phyloP scores from a whole-genome alignment of 2,329 filamentous ascomycete genomes.

The Saccharata proteae region DNA sequence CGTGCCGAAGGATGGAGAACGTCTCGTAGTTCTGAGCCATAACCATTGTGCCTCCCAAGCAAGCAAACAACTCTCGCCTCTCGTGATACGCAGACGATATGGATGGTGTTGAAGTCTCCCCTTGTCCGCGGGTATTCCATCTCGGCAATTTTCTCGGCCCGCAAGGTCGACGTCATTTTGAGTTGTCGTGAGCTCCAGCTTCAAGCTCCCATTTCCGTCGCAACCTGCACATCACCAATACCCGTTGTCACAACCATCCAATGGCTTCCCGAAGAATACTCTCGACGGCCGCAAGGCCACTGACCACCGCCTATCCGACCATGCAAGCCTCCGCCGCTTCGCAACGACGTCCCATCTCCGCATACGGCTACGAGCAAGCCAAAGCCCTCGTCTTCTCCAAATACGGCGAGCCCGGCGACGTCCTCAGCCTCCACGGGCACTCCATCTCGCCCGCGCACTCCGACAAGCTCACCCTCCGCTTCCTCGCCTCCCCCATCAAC shows the following conservation, averaged over 20 bases:
- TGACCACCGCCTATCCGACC: constrained; percentile 9
- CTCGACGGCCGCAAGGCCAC: constrained; percentile 12
- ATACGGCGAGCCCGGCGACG: constrained; percentile 63
- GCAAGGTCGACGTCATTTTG: too few relatives aligned
- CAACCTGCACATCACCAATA: too few relatives aligned
- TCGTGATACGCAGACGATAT: too few relatives aligned
- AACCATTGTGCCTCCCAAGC: too few relatives aligned
- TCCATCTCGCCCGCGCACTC: constrained; percentile 67
- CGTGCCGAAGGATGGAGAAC: too few relatives aligned
- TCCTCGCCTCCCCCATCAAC: constrained; percentile 87
- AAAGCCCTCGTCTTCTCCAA: constrained; percentile 68
- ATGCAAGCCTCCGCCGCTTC: constrained; percentile 6
- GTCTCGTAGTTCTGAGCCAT: too few relatives aligned
- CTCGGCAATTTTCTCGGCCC: too few relatives aligned
- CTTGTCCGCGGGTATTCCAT: too few relatives aligned
- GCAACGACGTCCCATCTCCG: constrained; percentile 36
- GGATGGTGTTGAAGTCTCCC: too few relatives aligned
- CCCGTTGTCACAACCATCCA: constrained; percentile 9
- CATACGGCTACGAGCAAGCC: constrained; percentile 72
- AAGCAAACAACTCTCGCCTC: too few relatives aligned
- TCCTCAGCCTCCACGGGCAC: constrained; percentile 58
- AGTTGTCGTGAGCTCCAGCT: too few relatives aligned
- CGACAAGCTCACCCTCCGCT: constrained; percentile 62
- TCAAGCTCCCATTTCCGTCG: too few relatives aligned
- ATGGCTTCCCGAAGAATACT: constrained; percentile 2